A percentile compares a stretch with the other conserved stretches of the same genome.
Evolutionary conservation across 148 eudicot species (phyloP).

Genomic region (Fallopia convolvulus): DNA sequence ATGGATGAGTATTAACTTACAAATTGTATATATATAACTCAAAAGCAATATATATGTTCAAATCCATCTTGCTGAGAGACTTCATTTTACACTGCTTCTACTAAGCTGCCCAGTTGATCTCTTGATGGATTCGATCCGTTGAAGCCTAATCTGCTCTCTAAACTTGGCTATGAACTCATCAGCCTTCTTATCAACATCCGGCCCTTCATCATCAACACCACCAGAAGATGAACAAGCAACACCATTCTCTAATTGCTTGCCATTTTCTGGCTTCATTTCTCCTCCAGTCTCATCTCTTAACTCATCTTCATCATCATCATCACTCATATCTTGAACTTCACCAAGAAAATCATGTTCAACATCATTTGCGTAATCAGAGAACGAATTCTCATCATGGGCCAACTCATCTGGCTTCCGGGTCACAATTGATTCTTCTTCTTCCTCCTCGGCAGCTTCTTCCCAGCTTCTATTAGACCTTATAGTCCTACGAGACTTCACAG

Average conservation of each 20-base stretch:
- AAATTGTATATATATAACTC: not conserved
- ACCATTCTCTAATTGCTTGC: slow-evolving; percentile 9
- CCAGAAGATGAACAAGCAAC: slow-evolving; percentile 13
- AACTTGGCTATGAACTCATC: slow-evolving; percentile 95
- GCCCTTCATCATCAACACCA: slow-evolving; percentile 34
- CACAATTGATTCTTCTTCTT: slow-evolving; percentile 17
- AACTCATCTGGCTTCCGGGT: slow-evolving; percentile 8
- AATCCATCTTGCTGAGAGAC: not conserved
- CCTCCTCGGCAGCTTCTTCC: slow-evolving; percentile 17
- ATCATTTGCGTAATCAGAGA: slow-evolving; percentile 30
- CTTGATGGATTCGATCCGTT: slow-evolving; percentile 74
- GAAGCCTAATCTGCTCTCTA: slow-evolving; percentile 86
- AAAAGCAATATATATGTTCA: slow-evolving; percentile 9
- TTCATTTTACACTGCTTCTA: slow-evolving; percentile 1
- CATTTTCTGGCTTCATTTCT: slow-evolving; percentile 17
- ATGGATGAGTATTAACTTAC: slow-evolving; percentile 10
- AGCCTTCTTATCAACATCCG: slow-evolving; percentile 90
- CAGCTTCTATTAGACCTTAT: slow-evolving; percentile 12
- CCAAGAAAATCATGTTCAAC: slow-evolving; percentile 31
- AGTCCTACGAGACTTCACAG: slow-evolving; percentile 36
- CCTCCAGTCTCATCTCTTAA: slow-evolving; percentile 22
- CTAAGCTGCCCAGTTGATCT: slow-evolving; percentile 38
- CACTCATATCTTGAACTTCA: slow-evolving; percentile 31
- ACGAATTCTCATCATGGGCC: not conserved
- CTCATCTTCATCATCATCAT: slow-evolving; percentile 36